Evolutionary conservation across 2,329 filamentous ascomycete genomes (phyloP).

Genomic region (Alternaria triticina): DNA sequence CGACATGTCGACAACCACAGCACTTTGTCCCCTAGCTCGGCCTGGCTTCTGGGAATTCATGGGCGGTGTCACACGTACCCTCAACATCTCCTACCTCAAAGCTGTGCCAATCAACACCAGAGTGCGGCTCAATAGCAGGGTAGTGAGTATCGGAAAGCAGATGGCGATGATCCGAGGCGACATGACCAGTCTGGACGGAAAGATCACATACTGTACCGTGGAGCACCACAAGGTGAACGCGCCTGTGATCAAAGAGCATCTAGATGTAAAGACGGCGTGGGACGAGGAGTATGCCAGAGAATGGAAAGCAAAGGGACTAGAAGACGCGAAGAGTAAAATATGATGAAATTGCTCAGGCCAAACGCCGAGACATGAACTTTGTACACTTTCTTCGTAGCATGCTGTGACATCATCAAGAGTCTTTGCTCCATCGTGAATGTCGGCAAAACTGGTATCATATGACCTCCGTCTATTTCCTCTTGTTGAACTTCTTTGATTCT

Average conservation of each 20-base stretch:
- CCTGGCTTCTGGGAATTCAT: conserved; percentile 61
- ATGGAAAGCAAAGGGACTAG: conserved; percentile 22
- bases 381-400: conserved; percentile 13
- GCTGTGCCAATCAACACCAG: conserved; percentile 56
- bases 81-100: conserved; percentile 60
- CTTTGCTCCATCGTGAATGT: not conserved
- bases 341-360: conserved; percentile 3
- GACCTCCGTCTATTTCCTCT: conserved; percentile 48
- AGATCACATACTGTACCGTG: conserved; percentile 56
- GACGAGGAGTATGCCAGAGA: conserved; percentile 52
- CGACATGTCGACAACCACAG: conserved; percentile 55
- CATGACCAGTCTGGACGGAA: conserved; percentile 59
- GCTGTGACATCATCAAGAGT: not conserved
- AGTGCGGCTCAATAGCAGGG: conserved; percentile 52
- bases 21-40: conserved; percentile 56
- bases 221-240: conserved; percentile 62
- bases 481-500: conserved; percentile 57
- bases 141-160: conserved; percentile 56
- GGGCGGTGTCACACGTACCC: conserved; percentile 57
- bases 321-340: conserved; percentile 25
- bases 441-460: not conserved
- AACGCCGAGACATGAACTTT: not conserved
- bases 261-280: conserved; percentile 50
- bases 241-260: conserved; percentile 50
- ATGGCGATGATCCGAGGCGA: conserved; percentile 60